Evolutionary conservation across 257 asterid genomes (phyloP).

Genomic region (Forsythia suspensa): DNA sequence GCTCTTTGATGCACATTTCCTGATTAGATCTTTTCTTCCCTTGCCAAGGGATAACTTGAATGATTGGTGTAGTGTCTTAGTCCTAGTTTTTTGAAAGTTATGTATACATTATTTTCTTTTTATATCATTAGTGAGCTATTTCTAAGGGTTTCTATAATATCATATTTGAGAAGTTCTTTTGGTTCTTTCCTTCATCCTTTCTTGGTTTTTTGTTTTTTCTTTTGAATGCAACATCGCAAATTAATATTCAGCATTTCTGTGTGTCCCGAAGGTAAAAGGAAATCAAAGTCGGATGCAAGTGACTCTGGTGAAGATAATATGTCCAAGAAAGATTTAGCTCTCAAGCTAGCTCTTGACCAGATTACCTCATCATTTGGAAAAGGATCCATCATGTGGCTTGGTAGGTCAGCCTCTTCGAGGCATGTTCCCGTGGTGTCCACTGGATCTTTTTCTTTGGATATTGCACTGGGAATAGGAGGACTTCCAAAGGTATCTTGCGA

Average conservation of each 20-base stretch:
- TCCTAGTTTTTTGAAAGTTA: constrained; percentile 14
- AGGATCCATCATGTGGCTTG: constrained; percentile 99
- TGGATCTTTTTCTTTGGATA: constrained; percentile 84
- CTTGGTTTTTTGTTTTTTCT: constrained; percentile 5
- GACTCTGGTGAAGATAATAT: constrained; percentile 88
- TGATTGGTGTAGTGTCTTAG: constrained; percentile 13
- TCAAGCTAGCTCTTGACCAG: constrained; percentile 84
- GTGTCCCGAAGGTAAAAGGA: constrained; percentile 55
- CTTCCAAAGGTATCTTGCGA: constrained; percentile 69
- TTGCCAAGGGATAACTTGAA: constrained; percentile 7
- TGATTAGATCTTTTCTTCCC: neutral
- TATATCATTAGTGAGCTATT: neutral
- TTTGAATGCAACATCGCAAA: neutral
- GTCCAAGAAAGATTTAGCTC: constrained; percentile 93
- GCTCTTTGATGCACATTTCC: neutral
- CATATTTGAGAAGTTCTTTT: neutral
- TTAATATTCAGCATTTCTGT: constrained; percentile 5
- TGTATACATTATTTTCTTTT: neutral
- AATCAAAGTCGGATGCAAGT: constrained; percentile 61
- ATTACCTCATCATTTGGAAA: constrained; percentile 79
- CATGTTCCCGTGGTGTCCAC: constrained; percentile 86
- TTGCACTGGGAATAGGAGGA: constrained; percentile 89
- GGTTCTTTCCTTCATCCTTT: neutral
- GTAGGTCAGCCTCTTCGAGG: constrained; percentile 56
- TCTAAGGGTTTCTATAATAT: neutral